phyloP scores from a whole-genome alignment of 495 filamentous ascomycete species.

The Daldinia bambusicola region DNA sequence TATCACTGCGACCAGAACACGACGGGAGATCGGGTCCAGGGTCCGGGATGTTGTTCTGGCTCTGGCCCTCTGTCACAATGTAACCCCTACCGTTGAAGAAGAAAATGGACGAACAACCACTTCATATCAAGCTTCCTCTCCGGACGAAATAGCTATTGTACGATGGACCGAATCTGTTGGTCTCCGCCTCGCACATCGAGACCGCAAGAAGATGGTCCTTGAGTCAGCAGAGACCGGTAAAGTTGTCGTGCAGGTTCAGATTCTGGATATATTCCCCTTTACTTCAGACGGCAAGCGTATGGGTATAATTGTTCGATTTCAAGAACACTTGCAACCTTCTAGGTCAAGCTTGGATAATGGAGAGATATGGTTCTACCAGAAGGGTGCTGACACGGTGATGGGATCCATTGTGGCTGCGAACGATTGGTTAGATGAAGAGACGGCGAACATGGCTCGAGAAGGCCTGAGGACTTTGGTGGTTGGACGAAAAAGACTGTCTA shows the following conservation, averaged over 20 bases:
- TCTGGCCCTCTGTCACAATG: conserved; percentile 95
- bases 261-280: conserved; percentile 96
- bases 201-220: conserved; percentile 83
- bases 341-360: conserved; percentile 58
- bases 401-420: conserved; percentile 89
- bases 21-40: conserved; percentile 91
- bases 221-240: conserved; percentile 81
- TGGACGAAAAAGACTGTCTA: conserved; percentile 82
- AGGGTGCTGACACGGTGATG: conserved; percentile 99
- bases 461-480: conserved; percentile 94
- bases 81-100: conserved; percentile 90
- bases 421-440: conserved; percentile 99
- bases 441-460: conserved; percentile 97
- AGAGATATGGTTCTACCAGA: conserved; percentile 99
- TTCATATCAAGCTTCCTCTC: conserved; percentile 94
- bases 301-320: conserved; percentile 94
- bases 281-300: conserved; percentile 98
- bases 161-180: conserved; percentile 95
- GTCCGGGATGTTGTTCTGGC: conserved; percentile 92
- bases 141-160: conserved; percentile 98
- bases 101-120: conserved; percentile 80
- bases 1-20: conserved; percentile 75
- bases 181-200: conserved; percentile 83
- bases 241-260: conserved; percentile 83
- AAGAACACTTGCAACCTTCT: conserved; percentile 59